phyloP scores from a whole-genome alignment of 192 early-diverging fungal species.

The Chytriomyces sp. region DNA sequence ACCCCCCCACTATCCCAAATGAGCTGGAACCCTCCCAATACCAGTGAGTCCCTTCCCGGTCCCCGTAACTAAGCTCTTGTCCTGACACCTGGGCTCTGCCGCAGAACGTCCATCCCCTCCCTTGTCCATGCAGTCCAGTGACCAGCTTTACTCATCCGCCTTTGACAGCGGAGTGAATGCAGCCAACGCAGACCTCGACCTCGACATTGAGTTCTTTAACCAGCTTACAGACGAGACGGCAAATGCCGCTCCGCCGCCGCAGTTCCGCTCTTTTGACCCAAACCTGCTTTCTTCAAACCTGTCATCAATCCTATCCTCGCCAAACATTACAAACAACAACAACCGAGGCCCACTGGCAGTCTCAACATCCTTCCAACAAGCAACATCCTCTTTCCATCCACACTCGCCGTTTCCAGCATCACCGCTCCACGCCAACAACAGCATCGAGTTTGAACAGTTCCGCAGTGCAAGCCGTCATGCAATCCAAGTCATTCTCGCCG shows the following conservation, averaged over 20 bases:
- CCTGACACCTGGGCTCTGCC: too few species aligned
- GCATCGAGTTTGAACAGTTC: background rate
- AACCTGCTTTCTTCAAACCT: background rate
- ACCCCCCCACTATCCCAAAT: too few species aligned
- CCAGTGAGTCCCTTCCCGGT: too few species aligned
- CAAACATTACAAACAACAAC: background rate
- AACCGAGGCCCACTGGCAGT: background rate
- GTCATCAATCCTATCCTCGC: background rate
- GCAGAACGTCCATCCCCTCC: too few species aligned
- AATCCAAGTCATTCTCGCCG: slow-evolving; percentile 7
- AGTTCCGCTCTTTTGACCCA: background rate
- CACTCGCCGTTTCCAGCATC: background rate
- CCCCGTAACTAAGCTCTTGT: too few species aligned
- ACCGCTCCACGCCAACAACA: background rate
- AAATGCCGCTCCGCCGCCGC: background rate
- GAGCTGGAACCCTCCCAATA: too few species aligned
- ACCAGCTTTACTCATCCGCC: background rate
- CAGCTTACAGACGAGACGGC: background rate
- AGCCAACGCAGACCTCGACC: background rate
- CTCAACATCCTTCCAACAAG: background rate
- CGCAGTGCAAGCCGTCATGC: background rate
- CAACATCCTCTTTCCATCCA: background rate
- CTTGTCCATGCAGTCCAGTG: too few species aligned
- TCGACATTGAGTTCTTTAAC: slow-evolving; percentile 8
- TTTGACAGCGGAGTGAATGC: slow-evolving; percentile 11